phyloP scores from a whole-genome alignment of 805 yeast genomes.

The Candida verbasci region DNA sequence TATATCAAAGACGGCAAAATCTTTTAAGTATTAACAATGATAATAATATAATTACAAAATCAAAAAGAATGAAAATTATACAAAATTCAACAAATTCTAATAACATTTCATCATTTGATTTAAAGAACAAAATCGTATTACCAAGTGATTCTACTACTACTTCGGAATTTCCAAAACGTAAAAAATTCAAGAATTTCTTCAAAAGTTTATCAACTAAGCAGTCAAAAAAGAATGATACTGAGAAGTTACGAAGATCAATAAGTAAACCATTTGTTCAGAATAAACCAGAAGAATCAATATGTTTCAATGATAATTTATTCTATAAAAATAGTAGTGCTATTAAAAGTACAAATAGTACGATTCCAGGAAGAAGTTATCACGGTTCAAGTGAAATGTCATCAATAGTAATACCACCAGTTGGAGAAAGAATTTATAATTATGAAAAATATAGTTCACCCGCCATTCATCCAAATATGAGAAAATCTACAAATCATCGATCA shows the following conservation, averaged over 20 bases:
- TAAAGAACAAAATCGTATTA: not conserved
- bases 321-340: conserved; percentile 1
- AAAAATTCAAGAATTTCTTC: conserved; percentile 1
- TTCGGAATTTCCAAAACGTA: not conserved
- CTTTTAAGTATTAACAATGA: not conserved
- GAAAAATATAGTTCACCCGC: conserved; percentile 3
- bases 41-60: not conserved
- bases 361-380: not conserved
- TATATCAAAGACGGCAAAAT: conserved; percentile 4
- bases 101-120: not conserved
- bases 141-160: not conserved
- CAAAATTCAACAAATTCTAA: not conserved
- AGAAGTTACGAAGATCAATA: not conserved
- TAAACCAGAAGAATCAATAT: not conserved
- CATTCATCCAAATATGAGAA: conserved; percentile 7
- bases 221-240: not conserved
- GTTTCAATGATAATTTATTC: not conserved
- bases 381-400: conserved; percentile 3
- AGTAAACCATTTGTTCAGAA: not conserved
- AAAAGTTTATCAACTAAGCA: not conserved
- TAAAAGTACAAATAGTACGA: not conserved
- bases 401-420: conserved; percentile 10
- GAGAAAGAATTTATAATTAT: conserved; percentile 4
- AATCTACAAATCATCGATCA: not conserved
- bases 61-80: not conserved